Conservation (phyloP, 31 red algal species). For the Bonnemaisonia californica region DNA sequence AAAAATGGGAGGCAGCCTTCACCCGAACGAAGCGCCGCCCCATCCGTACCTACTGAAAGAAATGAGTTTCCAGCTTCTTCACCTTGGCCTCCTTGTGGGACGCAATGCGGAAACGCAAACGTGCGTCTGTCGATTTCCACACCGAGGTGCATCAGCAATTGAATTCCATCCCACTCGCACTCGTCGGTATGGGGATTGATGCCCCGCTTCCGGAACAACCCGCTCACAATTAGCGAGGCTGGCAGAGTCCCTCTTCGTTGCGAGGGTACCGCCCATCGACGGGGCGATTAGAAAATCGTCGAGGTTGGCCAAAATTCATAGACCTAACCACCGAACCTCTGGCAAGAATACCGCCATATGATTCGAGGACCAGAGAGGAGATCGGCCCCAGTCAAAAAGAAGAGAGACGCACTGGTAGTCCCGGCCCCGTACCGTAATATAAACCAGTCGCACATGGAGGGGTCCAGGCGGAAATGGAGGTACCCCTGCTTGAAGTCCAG, state of each 20-base stretch:
- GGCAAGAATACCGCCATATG: conserved; percentile 14
- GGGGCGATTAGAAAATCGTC: conserved; percentile 3
- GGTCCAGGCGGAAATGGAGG: neutral
- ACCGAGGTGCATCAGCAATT: neutral
- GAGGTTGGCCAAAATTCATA: neutral
- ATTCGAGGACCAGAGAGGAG: conserved; percentile 18
- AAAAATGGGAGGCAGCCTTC: neutral
- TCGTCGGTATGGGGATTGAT: neutral
- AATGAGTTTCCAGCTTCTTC: neutral
- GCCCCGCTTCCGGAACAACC: neutral
- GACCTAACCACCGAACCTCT: neutral
- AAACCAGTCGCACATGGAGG: conserved; percentile 21
- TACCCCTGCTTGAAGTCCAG: neutral
- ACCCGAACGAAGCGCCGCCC: neutral
- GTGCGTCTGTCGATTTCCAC: neutral
- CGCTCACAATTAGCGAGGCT: neutral
- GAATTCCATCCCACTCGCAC: neutral
- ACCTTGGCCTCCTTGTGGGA: conserved; percentile 10
- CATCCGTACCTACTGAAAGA: neutral
- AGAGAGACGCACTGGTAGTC: no score
- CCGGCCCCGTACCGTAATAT: no score
- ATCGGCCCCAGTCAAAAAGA: neutral
- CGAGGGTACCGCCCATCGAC: neutral
- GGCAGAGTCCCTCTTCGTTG: neutral
- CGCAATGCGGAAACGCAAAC: conserved; percentile 10